Conservation (phyloP, 495 filamentous ascomycete species). For the Staphylotrichum tortipilum region DNA sequence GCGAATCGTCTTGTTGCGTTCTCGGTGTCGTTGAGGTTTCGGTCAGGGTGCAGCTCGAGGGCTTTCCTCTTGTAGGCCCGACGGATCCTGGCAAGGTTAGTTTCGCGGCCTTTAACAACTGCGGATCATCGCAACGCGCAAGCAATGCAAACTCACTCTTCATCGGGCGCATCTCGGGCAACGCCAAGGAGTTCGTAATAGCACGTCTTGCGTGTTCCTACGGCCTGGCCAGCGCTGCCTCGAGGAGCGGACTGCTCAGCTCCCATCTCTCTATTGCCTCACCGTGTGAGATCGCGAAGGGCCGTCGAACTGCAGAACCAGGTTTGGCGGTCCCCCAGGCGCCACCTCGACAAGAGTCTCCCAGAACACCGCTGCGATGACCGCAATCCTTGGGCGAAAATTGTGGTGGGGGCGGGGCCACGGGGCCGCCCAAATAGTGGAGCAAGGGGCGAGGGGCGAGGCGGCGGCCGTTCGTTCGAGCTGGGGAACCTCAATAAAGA, state of each 20-base stretch:
- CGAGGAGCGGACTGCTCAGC: constrained; percentile 62
- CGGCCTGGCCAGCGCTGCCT: constrained; percentile 20
- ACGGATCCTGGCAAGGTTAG: constrained; percentile 65
- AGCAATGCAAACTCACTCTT: constrained; percentile 57
- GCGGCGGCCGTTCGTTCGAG: too few species aligned
- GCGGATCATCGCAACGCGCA: too few species aligned
- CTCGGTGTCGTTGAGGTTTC: constrained; percentile 81
- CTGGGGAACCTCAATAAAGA: too few species aligned
- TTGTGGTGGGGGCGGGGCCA: constrained; percentile 1
- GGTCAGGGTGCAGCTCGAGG: constrained; percentile 88
- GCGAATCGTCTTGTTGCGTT: constrained; percentile 78
- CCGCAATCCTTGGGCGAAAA: not conserved
- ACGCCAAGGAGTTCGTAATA: constrained; percentile 88
- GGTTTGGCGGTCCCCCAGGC: not conserved
- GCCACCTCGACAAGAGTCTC: too few species aligned
- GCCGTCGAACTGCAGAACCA: not conserved
- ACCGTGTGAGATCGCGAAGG: not conserved
- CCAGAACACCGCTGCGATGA: too few species aligned
- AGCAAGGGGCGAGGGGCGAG: too few species aligned
- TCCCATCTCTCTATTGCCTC: constrained; percentile 53
- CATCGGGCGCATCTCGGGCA: constrained; percentile 60
- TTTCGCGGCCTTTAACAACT: too few species aligned
- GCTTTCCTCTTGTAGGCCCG: constrained; percentile 87
- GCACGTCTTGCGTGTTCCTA: constrained; percentile 52
- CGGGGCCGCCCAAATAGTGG: too few species aligned